phyloP scores from a whole-genome alignment of 371 early-diverging fungal genomes.

The Umbelopsis sp. region DNA sequence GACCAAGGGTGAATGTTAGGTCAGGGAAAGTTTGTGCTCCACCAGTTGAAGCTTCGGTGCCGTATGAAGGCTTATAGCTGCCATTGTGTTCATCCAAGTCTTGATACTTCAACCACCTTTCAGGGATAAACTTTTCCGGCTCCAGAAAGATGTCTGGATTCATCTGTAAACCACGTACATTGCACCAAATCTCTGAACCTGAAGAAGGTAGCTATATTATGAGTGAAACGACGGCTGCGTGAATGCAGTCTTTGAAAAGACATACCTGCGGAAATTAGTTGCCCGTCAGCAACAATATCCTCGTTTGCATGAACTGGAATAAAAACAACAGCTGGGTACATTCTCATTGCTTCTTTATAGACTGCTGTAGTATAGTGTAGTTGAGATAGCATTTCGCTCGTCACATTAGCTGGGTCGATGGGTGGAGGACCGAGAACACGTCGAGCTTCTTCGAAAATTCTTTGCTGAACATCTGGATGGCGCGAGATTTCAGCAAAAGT shows the following conservation, averaged over 20 bases:
- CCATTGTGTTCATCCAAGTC: not conserved
- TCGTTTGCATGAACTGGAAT: slow-evolving; percentile 54
- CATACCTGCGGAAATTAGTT: slow-evolving; percentile 33
- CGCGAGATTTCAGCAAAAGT: slow-evolving; percentile 49
- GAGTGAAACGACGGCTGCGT: not conserved
- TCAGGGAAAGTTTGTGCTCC: slow-evolving; percentile 43
- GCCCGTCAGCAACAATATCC: slow-evolving; percentile 42
- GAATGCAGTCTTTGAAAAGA: not conserved
- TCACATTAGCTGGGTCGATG: slow-evolving; percentile 36
- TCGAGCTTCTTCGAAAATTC: slow-evolving; percentile 41
- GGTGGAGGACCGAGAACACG: slow-evolving; percentile 46
- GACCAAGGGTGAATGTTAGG: slow-evolving; percentile 47
- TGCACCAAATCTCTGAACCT: slow-evolving; percentile 53
- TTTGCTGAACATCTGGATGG: slow-evolving; percentile 40
- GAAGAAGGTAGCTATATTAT: not conserved
- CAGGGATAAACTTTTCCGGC: slow-evolving; percentile 43
- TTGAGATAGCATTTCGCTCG: slow-evolving; percentile 40
- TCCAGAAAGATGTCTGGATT: slow-evolving; percentile 44
- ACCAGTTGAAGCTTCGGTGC: not conserved
- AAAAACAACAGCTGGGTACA: slow-evolving; percentile 53
- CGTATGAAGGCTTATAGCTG: not conserved
- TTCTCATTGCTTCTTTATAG: slow-evolving; percentile 49
- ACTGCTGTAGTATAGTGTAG: slow-evolving; percentile 51
- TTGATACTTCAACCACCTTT: slow-evolving; percentile 39
- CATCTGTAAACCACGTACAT: slow-evolving; percentile 54